phyloP scores from a whole-genome alignment of 202 grass and related monocot genomes.

The Zizania palustris region DNA sequence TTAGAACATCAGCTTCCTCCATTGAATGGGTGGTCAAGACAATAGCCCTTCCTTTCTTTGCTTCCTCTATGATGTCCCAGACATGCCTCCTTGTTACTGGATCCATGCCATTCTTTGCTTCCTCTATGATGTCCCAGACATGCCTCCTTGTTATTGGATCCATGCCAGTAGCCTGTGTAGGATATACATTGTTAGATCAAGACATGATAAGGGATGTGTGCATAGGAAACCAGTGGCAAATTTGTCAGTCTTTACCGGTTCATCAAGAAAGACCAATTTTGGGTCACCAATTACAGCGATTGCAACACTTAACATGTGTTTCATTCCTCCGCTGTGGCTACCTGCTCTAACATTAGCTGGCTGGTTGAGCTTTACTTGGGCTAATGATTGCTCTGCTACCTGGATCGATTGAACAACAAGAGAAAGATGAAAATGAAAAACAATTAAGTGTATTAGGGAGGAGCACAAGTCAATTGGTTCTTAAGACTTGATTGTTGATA shows the following conservation, averaged over 20 bases:
- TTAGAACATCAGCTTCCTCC: slow-evolving; percentile 95
- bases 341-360: slow-evolving; percentile 85
- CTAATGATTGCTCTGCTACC: slow-evolving; percentile 80
- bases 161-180: slow-evolving; percentile 87
- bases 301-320: slow-evolving; percentile 87
- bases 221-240: slow-evolving; percentile 4
- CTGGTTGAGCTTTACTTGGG: slow-evolving; percentile 85
- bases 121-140: slow-evolving; percentile 97
- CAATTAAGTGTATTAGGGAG: slow-evolving; percentile 18
- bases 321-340: slow-evolving; percentile 98
- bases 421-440: slow-evolving; percentile 27
- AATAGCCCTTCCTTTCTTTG: slow-evolving; percentile 97
- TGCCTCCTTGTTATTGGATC: slow-evolving; percentile 98
- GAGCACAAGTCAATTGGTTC: slow-evolving; percentile 20
- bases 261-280: slow-evolving; percentile 92
- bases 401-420: slow-evolving; percentile 33
- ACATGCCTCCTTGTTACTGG: slow-evolving; percentile 96
- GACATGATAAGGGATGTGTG: slow-evolving; percentile 22
- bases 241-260: slow-evolving; percentile 66
- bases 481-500: slow-evolving; percentile 62
- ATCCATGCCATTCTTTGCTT: slow-evolving; percentile 98
- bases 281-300: slow-evolving; percentile 92
- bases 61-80: slow-evolving; percentile 96
- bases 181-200: slow-evolving; percentile 37
- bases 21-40: slow-evolving; percentile 97